Evolutionary conservation across 2,329 filamentous ascomycete genomes (phyloP), one percentile per base, ranked within the genome.

Genomic region (Camillea tinctor): DNA sequence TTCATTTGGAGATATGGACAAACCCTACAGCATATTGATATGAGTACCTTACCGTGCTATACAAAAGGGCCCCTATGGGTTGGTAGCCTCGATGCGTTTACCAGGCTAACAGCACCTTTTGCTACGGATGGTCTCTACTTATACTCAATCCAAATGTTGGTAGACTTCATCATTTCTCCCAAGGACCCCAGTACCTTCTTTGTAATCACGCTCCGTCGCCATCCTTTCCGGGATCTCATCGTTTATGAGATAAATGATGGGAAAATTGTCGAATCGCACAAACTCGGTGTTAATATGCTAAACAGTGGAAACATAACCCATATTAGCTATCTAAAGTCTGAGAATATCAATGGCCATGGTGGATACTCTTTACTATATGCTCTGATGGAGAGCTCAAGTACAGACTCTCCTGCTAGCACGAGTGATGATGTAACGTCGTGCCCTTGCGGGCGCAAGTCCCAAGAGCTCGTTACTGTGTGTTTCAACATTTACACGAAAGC

Each of bases 401-500:
- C 56, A 36, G 56, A 17, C 36, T 44, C 52, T 21, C 17, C 21
- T 44, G 11, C 36, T 11, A 3, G 15, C 36, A 40, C 4, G 6
- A 30, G 6, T 17, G 15, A 40, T 13, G 15, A 40, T 6, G 11
- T 13, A 13, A 56, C 24, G 20, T 50, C 54, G 53, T 64, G 62
- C 20, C 61, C 61, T 5, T 61, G 64, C 48, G 50, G 63, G 8
- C 65, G 64, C 11, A 54, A 56, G 49, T 62, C 60, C 13, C 55
- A 52, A 36, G 62, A 60, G 54, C 63, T 67, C 54, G 63, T 66
- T 21, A 70, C 64, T 9, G 59, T 72, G 4, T 72, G 70, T 54
- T 73, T 73, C 57, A 73, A 73, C 40, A 70, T 73, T 24, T 71
- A 73, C 58, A 70, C 71, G 7, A 71, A 70, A 23, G 21, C 60